A percentile compares a stretch with the other conserved stretches of the same genome.
Conservation (phyloP, 345 rosid species). For the Gossypium bickii region DNA sequence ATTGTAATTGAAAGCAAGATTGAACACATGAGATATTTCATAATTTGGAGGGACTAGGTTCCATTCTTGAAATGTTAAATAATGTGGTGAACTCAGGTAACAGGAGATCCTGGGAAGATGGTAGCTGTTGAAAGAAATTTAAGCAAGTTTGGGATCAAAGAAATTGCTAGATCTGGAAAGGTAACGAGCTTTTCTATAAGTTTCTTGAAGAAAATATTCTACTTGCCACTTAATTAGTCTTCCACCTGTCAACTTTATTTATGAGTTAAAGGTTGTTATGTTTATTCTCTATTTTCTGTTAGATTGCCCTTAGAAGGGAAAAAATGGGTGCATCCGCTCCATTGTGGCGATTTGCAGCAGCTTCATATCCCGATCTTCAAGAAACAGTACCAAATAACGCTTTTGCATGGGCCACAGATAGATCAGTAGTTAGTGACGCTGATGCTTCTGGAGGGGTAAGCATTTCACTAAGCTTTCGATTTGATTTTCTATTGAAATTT, state of each 20-base stretch:
- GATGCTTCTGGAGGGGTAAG: slow-evolving; percentile 57
- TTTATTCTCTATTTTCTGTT: slow-evolving; percentile 14
- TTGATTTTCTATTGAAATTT: neutral
- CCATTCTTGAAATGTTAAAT: neutral
- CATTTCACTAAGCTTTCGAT: slow-evolving; percentile 19
- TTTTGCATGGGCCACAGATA: slow-evolving; percentile 39
- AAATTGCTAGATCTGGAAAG: slow-evolving; percentile 79
- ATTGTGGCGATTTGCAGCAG: slow-evolving; percentile 94
- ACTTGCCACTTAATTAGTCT: neutral
- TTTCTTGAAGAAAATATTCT: neutral
- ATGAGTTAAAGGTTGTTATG: neutral
- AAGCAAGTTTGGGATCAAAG: slow-evolving; percentile 82
- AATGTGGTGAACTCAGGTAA: slow-evolving; percentile 44
- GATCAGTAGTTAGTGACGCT: slow-evolving; percentile 33
- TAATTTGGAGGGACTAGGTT: neutral
- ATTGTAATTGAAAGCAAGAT: too few species aligned
- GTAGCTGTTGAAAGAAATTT: slow-evolving; percentile 80
- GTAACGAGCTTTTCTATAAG: slow-evolving; percentile 24
- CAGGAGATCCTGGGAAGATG: slow-evolving; percentile 98
- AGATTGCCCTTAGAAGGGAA: slow-evolving; percentile 95
- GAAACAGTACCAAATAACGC: slow-evolving; percentile 36
- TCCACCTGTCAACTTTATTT: neutral
- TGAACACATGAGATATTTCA: too few species aligned
- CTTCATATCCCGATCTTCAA: slow-evolving; percentile 91
- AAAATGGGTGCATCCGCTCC: slow-evolving; percentile 89